Evolutionary conservation across 768 basidiomycete genomes (phyloP).

Genomic region (Mycena chlorophos): DNA sequence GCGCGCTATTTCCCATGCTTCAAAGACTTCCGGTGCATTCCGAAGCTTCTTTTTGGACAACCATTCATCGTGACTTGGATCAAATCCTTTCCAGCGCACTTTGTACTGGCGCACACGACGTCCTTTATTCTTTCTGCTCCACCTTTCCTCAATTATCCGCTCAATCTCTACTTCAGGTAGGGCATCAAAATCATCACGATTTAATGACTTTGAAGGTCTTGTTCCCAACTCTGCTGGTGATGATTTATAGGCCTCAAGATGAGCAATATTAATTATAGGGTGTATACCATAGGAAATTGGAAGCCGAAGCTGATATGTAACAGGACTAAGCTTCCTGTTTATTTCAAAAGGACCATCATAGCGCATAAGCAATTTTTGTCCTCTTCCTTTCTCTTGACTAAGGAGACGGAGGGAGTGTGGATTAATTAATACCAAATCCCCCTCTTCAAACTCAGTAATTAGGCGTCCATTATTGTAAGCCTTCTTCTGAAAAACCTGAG

Average conservation of each 20-base stretch:
- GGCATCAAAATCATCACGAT: no score
- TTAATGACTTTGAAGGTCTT: no score
- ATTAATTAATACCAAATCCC: slow-evolving; percentile 22
- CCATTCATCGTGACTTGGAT: no score
- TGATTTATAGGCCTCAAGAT: slow-evolving; percentile 19
- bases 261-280: slow-evolving; percentile 23
- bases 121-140: no score
- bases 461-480: slow-evolving; percentile 18
- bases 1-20: no score
- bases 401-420: slow-evolving; percentile 20
- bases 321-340: slow-evolving; percentile 19
- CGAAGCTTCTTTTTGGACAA: no score
- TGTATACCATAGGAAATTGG: slow-evolving; percentile 14
- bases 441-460: slow-evolving; percentile 14
- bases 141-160: no score
- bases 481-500: slow-evolving; percentile 8
- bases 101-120: no score
- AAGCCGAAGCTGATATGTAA: slow-evolving; percentile 19
- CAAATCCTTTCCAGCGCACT: no score
- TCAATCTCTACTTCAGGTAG: no score
- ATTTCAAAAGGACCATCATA: slow-evolving; percentile 25
- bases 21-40: no score
- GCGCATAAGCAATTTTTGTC: slow-evolving; percentile 21
- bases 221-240: slow-evolving; percentile 15
- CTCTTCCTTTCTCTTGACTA: slow-evolving; percentile 18